Evolutionary conservation across 108 stramenopile genomes (phyloP).

Genomic region (Stephanodiscus minutulus): DNA sequence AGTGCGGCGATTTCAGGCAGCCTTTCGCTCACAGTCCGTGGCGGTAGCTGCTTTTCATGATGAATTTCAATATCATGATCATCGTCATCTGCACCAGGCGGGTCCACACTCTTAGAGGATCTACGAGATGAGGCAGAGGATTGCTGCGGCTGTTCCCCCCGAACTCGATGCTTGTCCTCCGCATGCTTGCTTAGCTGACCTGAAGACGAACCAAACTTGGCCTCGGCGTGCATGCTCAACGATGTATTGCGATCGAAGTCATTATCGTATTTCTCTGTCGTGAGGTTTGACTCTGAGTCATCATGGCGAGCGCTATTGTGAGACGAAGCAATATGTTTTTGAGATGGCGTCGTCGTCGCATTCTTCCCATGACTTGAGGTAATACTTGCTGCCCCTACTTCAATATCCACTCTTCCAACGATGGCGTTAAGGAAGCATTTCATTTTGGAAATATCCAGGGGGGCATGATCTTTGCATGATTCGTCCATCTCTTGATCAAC

Average conservation of each 20-base stretch:
- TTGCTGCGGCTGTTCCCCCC: background rate
- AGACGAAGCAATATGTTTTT: background rate
- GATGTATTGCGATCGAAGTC: conserved; percentile 46
- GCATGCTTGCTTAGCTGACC: conserved; percentile 14
- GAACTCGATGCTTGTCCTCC: conserved; percentile 21
- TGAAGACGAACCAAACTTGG: conserved; percentile 17
- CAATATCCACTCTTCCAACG: conserved; percentile 7
- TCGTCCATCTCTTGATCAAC: background rate
- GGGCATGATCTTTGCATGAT: conserved; percentile 6
- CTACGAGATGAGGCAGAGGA: background rate
- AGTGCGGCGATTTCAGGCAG: conserved; percentile 22
- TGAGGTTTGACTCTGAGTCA: conserved; percentile 9
- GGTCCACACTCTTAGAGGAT: conserved; percentile 17
- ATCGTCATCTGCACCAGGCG: conserved; percentile 22
- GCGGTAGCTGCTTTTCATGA: background rate
- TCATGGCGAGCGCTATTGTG: conserved; percentile 28
- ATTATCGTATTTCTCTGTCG: conserved; percentile 32
- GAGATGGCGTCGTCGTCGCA: background rate
- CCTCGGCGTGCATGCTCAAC: conserved; percentile 46
- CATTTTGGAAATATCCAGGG: conserved; percentile 20
- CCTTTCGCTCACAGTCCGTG: conserved; percentile 25
- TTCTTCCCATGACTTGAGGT: background rate
- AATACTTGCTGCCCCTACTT: background rate
- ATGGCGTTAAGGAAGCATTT: conserved; percentile 23
- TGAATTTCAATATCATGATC: conserved; percentile 11